Evolutionary conservation across 805 yeast species (phyloP).

Genomic region (Yarrowia deformans): DNA sequence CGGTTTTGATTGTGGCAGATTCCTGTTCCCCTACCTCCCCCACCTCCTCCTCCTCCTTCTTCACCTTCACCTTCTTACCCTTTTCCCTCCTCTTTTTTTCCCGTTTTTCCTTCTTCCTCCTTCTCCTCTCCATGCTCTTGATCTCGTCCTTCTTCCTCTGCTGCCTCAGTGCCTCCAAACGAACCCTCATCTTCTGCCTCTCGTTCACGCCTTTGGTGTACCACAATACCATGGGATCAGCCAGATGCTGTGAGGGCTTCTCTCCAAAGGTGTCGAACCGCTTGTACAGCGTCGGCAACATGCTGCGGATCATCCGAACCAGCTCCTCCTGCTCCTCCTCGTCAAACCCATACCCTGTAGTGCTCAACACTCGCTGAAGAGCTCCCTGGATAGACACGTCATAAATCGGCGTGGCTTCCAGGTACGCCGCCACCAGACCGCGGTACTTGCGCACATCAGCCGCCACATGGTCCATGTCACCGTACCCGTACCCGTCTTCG

Average conservation of each 20-base stretch:
- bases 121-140: not conserved
- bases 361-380: not conserved
- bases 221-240: not conserved
- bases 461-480: not conserved
- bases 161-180: not conserved
- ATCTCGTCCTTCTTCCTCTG: not conserved
- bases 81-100: no score
- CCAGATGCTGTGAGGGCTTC: not conserved
- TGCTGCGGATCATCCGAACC: not conserved
- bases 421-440: not conserved
- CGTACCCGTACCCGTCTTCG: no score
- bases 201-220: not conserved
- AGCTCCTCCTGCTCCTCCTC: not conserved
- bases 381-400: not conserved
- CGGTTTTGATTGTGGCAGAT: no score
- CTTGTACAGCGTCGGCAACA: not conserved
- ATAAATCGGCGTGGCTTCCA: not conserved
- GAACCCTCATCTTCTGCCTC: not conserved
- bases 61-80: not conserved
- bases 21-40: no score
- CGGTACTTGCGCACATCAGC: not conserved
- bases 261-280: not conserved
- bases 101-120: not conserved
- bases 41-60: no score
- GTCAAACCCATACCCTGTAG: not conserved